These are phyloP conservation scores for Eucalyptus grandis DNA, from an alignment of 345 rosid species.

Conservation along the genomic window DNA sequence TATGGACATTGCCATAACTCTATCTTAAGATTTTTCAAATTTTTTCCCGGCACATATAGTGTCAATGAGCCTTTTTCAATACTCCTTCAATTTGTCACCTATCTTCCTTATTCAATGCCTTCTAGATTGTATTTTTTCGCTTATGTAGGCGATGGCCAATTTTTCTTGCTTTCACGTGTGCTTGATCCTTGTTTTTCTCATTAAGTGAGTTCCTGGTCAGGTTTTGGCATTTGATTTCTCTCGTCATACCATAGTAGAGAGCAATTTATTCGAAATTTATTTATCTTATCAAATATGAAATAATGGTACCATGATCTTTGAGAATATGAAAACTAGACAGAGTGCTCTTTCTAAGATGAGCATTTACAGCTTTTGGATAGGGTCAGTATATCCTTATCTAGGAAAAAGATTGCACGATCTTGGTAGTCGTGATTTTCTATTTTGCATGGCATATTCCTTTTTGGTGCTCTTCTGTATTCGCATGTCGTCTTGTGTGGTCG, in stretches of 20 bases:
- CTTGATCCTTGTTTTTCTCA: not conserved
- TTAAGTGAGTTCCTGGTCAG: not conserved
- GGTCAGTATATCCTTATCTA: not conserved
- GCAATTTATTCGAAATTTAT: not conserved
- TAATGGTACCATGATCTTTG: not conserved
- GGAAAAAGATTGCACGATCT: not conserved
- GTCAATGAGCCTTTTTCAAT: not conserved
- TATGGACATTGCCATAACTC: not conserved
- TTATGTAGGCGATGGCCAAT: not conserved
- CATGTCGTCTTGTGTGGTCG: not conserved
- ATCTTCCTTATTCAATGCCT: not conserved
- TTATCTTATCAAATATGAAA: not conserved
- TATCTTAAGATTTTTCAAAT: not conserved
- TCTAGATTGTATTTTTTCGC: not conserved
- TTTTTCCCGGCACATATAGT: not conserved
- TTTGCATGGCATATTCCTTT: not conserved
- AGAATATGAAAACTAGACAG: not conserved
- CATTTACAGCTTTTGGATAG: not conserved
- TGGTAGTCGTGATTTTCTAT: not conserved
- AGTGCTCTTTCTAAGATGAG: not conserved
- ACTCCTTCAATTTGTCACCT: not conserved
- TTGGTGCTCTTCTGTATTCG: not conserved
- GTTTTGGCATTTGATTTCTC: not conserved
- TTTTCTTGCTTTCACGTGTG: not conserved
- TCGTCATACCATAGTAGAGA: not conserved